Percentiles rank a stretch among this genome's conserved stretches.
These are phyloP conservation scores for Oryza meyeriana DNA, from an alignment of 176 grass and related monocot species.

Conservation along the genomic window DNA sequence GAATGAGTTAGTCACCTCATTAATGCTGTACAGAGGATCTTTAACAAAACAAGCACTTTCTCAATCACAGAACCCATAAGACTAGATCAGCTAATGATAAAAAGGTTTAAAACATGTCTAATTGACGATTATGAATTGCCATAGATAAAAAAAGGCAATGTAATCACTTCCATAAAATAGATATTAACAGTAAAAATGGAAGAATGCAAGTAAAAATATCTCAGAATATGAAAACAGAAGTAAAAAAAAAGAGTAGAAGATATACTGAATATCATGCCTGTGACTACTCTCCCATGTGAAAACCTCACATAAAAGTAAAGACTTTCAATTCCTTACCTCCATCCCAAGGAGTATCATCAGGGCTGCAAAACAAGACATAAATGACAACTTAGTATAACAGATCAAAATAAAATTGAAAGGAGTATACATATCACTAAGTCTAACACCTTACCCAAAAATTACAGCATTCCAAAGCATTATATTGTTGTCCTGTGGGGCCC, in stretches of 20 bases:
- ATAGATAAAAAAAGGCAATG: background rate
- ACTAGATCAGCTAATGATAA: background rate
- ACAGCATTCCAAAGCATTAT: conserved; percentile 55
- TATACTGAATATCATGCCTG: background rate
- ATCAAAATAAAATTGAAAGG: background rate
- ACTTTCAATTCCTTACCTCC: conserved; percentile 36
- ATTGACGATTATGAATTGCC: background rate
- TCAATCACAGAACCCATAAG: background rate
- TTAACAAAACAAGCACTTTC: background rate
- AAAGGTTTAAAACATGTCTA: background rate
- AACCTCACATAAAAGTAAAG: background rate
- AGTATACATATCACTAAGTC: background rate
- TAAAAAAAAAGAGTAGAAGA: background rate
- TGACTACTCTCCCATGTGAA: conserved; percentile 5
- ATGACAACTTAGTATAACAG: background rate
- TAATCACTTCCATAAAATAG: background rate
- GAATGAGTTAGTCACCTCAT: background rate
- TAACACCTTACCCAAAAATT: conserved; percentile 41
- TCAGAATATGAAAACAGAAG: background rate
- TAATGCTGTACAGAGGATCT: background rate
- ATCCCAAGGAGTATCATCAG: conserved; percentile 66
- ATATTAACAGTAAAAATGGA: background rate
- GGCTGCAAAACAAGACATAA: conserved; percentile 38
- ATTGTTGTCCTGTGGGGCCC: conserved; percentile 51
- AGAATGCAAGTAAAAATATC: background rate